A percentile compares a stretch with the other conserved stretches of the same genome.
Evolutionary conservation across 352 stramenopile species (phyloP).

Genomic region (Pythium aquatile): DNA sequence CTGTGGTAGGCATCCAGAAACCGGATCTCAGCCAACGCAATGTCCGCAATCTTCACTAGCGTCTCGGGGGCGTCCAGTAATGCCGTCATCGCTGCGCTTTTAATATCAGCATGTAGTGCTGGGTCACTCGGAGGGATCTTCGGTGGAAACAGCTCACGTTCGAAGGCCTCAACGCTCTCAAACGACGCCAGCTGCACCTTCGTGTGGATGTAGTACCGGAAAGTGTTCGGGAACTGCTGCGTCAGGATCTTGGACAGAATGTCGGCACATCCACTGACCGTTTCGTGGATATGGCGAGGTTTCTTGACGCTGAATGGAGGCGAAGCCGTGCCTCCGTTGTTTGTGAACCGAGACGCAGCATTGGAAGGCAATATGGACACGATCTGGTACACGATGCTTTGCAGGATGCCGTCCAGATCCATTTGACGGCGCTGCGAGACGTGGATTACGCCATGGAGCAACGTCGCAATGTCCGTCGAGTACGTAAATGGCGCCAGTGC

Average conservation of each 20-base stretch:
- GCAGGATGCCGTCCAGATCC: constrained; percentile 44
- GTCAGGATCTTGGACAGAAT: constrained; percentile 66
- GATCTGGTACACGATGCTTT: constrained; percentile 51
- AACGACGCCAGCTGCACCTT: constrained; percentile 70
- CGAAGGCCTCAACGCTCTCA: constrained; percentile 68
- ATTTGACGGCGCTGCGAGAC: constrained; percentile 50
- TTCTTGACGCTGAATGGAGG: constrained; percentile 42
- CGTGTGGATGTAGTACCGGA: constrained; percentile 69
- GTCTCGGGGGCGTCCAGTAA: constrained; percentile 48
- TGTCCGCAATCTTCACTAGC: constrained; percentile 48
- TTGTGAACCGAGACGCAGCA: constrained; percentile 25
- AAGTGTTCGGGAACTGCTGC: constrained; percentile 75
- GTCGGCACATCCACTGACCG: constrained; percentile 61
- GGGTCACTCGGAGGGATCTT: constrained; percentile 51
- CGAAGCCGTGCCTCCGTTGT: background rate
- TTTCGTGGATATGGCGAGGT: constrained; percentile 39
- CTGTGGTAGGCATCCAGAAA: constrained; percentile 63
- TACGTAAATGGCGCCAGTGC: constrained; percentile 53
- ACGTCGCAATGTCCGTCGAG: constrained; percentile 54
- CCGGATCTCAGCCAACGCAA: constrained; percentile 59
- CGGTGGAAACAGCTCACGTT: constrained; percentile 61
- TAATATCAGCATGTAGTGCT: constrained; percentile 54
- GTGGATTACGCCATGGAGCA: constrained; percentile 67
- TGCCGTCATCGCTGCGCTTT: constrained; percentile 46
- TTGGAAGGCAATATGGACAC: constrained; percentile 38